Percentiles rank a stretch among this genome's conserved stretches.
Evolutionary conservation across 495 filamentous ascomycete species (phyloP).

Genomic region (Annulohypoxylon nitens): DNA sequence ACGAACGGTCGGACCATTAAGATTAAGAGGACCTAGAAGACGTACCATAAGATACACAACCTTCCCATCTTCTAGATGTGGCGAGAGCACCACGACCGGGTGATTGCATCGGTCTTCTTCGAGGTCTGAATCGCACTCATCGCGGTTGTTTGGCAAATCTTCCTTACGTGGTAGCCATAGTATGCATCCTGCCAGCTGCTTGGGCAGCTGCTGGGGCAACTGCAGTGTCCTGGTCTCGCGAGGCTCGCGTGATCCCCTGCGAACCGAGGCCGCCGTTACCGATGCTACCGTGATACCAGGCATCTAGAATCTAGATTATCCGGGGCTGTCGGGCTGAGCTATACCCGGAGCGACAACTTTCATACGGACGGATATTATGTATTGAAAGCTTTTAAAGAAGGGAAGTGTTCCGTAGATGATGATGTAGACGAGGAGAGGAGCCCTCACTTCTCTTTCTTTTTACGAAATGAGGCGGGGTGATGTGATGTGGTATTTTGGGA

Average conservation of each 20-base stretch:
- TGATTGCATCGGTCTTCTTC: constrained; percentile 48
- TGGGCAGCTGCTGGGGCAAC: constrained; percentile 17
- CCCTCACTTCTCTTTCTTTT: constrained; percentile 23
- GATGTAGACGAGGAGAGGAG: neutral
- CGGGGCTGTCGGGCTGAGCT: constrained; percentile 1
- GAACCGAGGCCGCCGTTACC: constrained; percentile 25
- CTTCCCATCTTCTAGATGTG: constrained; percentile 24
- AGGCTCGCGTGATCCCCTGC: constrained; percentile 22
- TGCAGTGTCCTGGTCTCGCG: constrained; percentile 1
- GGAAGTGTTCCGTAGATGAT: neutral
- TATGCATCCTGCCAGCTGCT: constrained; percentile 44
- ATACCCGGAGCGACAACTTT: neutral
- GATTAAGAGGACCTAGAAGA: neutral
- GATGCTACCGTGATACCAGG: constrained; percentile 36
- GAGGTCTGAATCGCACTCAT: constrained; percentile 29
- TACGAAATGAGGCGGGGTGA: constrained; percentile 30
- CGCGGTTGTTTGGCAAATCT: constrained; percentile 14
- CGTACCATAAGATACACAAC: constrained; percentile 47
- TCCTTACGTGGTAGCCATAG: constrained; percentile 46
- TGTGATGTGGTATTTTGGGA: constrained; percentile 43
- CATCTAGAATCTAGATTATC: constrained; percentile 11
- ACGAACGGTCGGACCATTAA: neutral
- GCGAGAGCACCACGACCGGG: constrained; percentile 49
- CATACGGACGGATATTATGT: neutral
- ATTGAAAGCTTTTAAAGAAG: neutral